phyloP scores from a whole-genome alignment of 2,329 filamentous ascomycete species.

The Furcasterigmium sp. region DNA sequence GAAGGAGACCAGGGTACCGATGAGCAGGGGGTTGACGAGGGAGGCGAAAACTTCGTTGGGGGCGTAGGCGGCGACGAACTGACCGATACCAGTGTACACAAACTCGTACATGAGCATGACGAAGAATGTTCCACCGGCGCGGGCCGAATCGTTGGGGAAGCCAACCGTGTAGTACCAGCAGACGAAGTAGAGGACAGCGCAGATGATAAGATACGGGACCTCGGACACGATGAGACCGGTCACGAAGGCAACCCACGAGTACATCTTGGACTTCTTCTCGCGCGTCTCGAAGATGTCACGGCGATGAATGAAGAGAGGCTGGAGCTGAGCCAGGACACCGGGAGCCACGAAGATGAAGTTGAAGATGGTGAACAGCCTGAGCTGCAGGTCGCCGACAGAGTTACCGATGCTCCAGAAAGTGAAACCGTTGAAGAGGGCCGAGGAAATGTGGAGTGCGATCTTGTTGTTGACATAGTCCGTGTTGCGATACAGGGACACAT shows the following conservation, averaged over 20 bases:
- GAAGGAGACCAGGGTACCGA: conserved; percentile 30
- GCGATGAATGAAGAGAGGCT: conserved; percentile 41
- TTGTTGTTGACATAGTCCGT: conserved; percentile 22
- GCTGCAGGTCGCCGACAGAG: conserved; percentile 30
- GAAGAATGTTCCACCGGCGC: conserved; percentile 29
- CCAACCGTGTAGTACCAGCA: conserved; percentile 39
- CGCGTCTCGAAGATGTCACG: conserved; percentile 43
- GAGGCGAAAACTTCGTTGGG: conserved; percentile 45
- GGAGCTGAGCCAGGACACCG: conserved; percentile 40
- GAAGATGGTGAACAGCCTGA: conserved; percentile 36
- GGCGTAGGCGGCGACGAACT: conserved; percentile 41
- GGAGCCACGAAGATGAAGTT: conserved; percentile 49
- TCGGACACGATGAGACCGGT: conserved; percentile 39
- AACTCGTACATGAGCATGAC: conserved; percentile 34
- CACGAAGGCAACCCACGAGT: conserved; percentile 42
- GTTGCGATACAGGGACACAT: conserved; percentile 25
- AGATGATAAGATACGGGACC: conserved; percentile 37
- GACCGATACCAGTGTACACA: conserved; percentile 35
- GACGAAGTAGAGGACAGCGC: conserved; percentile 36
- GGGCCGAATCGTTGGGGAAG: conserved; percentile 22
- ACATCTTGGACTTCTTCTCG: conserved; percentile 47
- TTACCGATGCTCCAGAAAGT: conserved; percentile 43
- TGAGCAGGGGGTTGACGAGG: conserved; percentile 37
- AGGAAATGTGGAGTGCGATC: conserved; percentile 33
- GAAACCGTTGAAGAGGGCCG: conserved; percentile 41